Evolutionary conservation across 371 early-diverging fungal genomes (phyloP).

Genomic region (Neoconidiobolus thromboides): DNA sequence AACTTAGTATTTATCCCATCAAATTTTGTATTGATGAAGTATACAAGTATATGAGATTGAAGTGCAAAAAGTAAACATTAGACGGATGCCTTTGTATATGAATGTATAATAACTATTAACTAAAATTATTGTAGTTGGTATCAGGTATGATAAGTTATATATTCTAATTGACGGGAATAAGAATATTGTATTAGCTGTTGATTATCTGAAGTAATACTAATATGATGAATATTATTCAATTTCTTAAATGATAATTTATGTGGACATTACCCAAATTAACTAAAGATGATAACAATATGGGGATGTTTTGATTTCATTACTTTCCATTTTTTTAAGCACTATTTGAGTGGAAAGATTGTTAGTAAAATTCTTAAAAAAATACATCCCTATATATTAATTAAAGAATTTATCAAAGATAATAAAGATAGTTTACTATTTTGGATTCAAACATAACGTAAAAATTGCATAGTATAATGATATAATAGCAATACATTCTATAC

Average conservation of each 20-base stretch:
- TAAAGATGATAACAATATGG: neutral
- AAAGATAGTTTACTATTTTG: too few species aligned
- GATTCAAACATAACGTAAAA: too few species aligned
- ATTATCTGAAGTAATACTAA: constrained; percentile 8
- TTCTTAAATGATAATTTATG: neutral
- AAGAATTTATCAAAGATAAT: neutral
- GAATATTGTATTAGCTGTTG: constrained; percentile 6
- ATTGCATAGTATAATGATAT: too few species aligned
- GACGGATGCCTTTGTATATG: neutral
- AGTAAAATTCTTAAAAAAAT: too few species aligned
- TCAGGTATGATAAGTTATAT: constrained; percentile 11
- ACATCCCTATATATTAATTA: neutral
- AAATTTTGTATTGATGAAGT: constrained; percentile 8
- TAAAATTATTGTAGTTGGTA: constrained; percentile 6
- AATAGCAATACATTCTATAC: too few species aligned
- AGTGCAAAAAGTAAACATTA: neutral
- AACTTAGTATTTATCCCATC: constrained; percentile 9
- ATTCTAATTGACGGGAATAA: constrained; percentile 7
- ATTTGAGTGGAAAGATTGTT: too few species aligned
- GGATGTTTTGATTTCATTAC: too few species aligned
- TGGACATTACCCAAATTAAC: neutral
- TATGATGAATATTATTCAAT: constrained; percentile 1
- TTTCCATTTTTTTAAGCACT: too few species aligned
- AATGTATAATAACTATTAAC: constrained; percentile 6
- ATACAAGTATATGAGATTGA: constrained; percentile 7